Percentiles rank a stretch among this genome's conserved stretches.
phyloP scores from a whole-genome alignment of 2,329 filamentous ascomycete species.

The Neurospora sp. region DNA sequence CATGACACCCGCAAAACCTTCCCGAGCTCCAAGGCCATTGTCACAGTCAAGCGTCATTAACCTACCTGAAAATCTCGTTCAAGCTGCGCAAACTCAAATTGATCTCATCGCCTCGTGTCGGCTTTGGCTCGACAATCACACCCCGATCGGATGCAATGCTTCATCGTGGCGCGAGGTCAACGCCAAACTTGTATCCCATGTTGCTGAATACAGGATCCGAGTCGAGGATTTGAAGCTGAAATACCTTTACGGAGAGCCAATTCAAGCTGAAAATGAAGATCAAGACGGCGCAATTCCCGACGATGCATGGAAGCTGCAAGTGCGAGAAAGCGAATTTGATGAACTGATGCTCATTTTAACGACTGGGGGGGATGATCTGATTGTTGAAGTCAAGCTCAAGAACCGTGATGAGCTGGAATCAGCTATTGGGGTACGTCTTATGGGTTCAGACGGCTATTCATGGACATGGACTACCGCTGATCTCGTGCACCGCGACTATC shows the following conservation, averaged over 20 bases:
- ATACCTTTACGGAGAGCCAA: not conserved
- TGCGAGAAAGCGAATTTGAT: not conserved
- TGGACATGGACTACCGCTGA: not conserved
- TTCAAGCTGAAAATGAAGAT: not conserved
- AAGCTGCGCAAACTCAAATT: constrained; percentile 4
- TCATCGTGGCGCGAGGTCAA: not conserved
- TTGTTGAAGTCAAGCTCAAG: constrained; percentile 4
- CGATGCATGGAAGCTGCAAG: not conserved
- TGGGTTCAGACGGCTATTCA: not conserved
- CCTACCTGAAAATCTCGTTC: not conserved
- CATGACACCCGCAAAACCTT: not conserved
- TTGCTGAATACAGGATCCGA: constrained; percentile 4
- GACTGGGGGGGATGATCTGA: not conserved
- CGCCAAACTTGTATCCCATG: not conserved
- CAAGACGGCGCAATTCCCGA: constrained; percentile 3
- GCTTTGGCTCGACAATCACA: constrained; percentile 7
- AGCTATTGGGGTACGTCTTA: constrained; percentile 8
- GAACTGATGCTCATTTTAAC: constrained; percentile 1
- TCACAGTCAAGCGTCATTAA: not conserved
- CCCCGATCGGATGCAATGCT: not conserved
- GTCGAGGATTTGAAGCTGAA: not conserved
- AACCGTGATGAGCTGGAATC: constrained; percentile 5
- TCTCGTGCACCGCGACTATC: not conserved
- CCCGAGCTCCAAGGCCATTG: not conserved
- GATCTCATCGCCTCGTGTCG: constrained; percentile 6